These are phyloP conservation scores for Acmispon strigosus DNA, from an alignment of 306 rosid genomes.

Conservation along the genomic window DNA sequence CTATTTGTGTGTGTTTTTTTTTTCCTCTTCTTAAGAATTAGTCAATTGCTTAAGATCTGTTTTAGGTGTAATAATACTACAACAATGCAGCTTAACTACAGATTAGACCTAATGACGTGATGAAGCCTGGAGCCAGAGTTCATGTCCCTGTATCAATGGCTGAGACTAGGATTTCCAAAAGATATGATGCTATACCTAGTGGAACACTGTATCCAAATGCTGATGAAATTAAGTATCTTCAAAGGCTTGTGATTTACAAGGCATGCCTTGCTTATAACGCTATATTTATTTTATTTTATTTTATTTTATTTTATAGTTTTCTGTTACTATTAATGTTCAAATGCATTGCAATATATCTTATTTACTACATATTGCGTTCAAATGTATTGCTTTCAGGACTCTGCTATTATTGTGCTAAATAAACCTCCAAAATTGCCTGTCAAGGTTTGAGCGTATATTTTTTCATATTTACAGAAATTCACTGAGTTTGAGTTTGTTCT, in stretches of 20 bases:
- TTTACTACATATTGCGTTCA: neutral
- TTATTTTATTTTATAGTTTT: conserved; percentile 15
- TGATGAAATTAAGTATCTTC: conserved; percentile 86
- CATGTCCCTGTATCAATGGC: conserved; percentile 72
- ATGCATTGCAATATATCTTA: neutral
- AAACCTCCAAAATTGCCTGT: conserved; percentile 94
- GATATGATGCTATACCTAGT: conserved; percentile 87
- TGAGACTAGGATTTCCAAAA: conserved; percentile 73
- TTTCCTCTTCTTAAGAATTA: neutral
- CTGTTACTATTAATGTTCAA: neutral
- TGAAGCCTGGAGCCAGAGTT: conserved; percentile 58
- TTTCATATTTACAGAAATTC: neutral
- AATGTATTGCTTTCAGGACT: conserved; percentile 53
- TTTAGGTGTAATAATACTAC: conserved; percentile 35
- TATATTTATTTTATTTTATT: conserved; percentile 7
- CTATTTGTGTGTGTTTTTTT: neutral
- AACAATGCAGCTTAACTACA: conserved; percentile 49
- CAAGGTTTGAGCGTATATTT: conserved; percentile 52
- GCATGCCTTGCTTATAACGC: conserved; percentile 32
- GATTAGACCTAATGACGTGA: conserved; percentile 70
- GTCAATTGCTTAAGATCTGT: conserved; percentile 13
- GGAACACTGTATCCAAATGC: conserved; percentile 93
- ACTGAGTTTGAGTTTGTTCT: neutral
- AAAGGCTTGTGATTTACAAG: conserved; percentile 89
- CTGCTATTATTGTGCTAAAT: conserved; percentile 72